These are phyloP conservation scores for Pichia phayaonensis DNA, from an alignment of 805 yeast species.

Conservation along the genomic window DNA sequence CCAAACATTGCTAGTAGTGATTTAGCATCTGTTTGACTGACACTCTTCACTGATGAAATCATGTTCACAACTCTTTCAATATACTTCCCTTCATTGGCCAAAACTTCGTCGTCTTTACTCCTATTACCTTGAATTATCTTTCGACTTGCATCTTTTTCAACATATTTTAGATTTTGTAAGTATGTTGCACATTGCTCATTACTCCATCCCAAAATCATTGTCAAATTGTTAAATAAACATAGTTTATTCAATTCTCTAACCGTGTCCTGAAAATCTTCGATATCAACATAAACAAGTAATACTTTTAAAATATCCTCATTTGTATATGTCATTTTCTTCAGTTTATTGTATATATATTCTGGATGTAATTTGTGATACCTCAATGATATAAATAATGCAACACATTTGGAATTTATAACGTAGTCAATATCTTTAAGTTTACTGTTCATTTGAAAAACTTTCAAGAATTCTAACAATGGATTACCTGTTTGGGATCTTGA, in stretches of 20 bases:
- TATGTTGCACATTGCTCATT: conserved; percentile 48
- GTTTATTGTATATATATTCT: conserved; percentile 58
- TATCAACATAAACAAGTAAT: conserved; percentile 56
- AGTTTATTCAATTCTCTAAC: conserved; percentile 40
- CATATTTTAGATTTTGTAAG: conserved; percentile 26
- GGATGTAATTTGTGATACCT: conserved; percentile 73
- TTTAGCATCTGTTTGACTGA: conserved; percentile 6
- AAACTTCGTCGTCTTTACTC: conserved; percentile 22
- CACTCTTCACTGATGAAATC: conserved; percentile 4
- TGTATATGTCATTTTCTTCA: conserved; percentile 29
- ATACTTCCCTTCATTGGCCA: conserved; percentile 30
- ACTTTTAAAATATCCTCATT: conserved; percentile 32
- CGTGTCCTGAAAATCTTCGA: conserved; percentile 46
- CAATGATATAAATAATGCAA: conserved; percentile 55
- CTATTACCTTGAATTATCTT: conserved; percentile 34
- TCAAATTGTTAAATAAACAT: conserved; percentile 41
- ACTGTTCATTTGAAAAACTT: conserved; percentile 44
- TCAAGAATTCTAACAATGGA: conserved; percentile 52
- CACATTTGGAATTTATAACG: conserved; percentile 47
- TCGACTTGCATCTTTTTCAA: conserved; percentile 26
- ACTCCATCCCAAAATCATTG: conserved; percentile 46
- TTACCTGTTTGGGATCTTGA: conserved; percentile 66
- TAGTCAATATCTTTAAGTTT: conserved; percentile 52
- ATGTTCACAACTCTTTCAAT: conserved; percentile 36
- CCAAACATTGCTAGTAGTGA: conserved; percentile 3